phyloP scores from a whole-genome alignment of 1,284 basidiomycete genomes.

The Microbotryum scabiosae region DNA sequence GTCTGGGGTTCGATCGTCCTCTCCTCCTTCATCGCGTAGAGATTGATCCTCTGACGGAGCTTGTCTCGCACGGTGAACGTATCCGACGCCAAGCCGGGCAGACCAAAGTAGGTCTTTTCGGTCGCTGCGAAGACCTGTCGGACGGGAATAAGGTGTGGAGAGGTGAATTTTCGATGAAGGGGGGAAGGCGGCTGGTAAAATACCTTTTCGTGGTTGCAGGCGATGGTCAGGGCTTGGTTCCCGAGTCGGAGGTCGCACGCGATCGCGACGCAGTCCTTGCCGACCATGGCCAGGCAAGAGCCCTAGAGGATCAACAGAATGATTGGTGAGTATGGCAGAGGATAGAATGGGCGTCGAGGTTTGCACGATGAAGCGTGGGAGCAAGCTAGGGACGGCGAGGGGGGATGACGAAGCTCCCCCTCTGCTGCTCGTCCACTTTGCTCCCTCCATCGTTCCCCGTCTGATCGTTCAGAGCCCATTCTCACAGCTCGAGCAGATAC shows the following conservation, averaged over 20 bases:
- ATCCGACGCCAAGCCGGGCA: constrained; percentile 89
- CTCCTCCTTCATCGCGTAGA: constrained; percentile 99
- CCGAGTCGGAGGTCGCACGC: constrained; percentile 91
- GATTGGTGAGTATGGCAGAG: too few species aligned
- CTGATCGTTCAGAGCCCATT: too few species aligned
- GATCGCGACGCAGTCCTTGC: constrained; percentile 98
- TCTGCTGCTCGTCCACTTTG: too few species aligned
- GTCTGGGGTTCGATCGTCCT: constrained; percentile 93
- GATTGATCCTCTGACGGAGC: constrained; percentile 90
- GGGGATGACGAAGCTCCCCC: too few species aligned
- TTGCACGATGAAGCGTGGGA: too few species aligned
- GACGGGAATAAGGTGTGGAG: neutral
- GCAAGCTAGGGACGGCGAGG: neutral
- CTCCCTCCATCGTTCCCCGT: too few species aligned
- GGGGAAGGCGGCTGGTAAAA: constrained; percentile 2
- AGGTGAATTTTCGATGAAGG: too few species aligned
- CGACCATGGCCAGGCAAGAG: constrained; percentile 97
- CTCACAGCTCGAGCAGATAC: too few species aligned
- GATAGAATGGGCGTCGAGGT: too few species aligned
- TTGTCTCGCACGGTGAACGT: constrained; percentile 86
- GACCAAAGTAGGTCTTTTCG: constrained; percentile 83
- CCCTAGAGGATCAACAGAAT: constrained; percentile 45
- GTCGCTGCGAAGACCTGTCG: constrained; percentile 83
- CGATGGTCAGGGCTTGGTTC: constrained; percentile 77
- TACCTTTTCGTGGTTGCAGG: constrained; percentile 91